These are phyloP conservation scores for Selenicereus undatus DNA, from an alignment of 148 eudicot species.

Conservation along the genomic window DNA sequence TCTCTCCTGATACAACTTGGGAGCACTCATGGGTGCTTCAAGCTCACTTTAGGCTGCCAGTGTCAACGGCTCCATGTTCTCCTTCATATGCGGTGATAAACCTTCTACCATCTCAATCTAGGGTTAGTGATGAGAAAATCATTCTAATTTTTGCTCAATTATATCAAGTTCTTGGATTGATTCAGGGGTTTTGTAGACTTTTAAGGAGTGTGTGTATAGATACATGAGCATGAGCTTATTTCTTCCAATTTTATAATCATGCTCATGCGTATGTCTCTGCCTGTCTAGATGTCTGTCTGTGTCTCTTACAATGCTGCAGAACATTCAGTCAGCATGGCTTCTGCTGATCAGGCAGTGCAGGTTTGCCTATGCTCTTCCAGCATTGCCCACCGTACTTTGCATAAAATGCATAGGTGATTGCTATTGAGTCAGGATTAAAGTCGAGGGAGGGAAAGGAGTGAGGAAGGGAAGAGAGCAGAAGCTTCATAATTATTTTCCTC, in stretches of 20 bases:
- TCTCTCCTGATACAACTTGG: too few species aligned
- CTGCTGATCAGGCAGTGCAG: background rate
- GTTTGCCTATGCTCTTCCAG: background rate
- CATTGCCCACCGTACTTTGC: background rate
- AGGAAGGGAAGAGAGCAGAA: background rate
- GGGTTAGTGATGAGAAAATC: too few species aligned
- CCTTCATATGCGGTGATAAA: too few species aligned
- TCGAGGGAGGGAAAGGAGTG: background rate
- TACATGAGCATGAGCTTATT: background rate
- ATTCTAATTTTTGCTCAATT: too few species aligned
- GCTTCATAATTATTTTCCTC: background rate
- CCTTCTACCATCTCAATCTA: too few species aligned
- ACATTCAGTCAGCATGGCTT: background rate
- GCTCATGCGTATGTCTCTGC: background rate
- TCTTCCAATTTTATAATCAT: background rate
- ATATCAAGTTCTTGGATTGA: background rate
- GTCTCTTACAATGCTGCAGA: background rate
- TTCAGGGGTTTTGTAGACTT: background rate
- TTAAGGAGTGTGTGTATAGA: too few species aligned
- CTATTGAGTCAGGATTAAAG: background rate
- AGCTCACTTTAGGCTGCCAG: too few species aligned
- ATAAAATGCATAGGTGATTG: background rate
- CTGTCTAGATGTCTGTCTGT: background rate
- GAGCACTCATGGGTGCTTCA: too few species aligned
- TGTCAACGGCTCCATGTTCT: too few species aligned